Conservation (phyloP, 768 basidiomycete genomes). For the Suillus weaverae region DNA sequence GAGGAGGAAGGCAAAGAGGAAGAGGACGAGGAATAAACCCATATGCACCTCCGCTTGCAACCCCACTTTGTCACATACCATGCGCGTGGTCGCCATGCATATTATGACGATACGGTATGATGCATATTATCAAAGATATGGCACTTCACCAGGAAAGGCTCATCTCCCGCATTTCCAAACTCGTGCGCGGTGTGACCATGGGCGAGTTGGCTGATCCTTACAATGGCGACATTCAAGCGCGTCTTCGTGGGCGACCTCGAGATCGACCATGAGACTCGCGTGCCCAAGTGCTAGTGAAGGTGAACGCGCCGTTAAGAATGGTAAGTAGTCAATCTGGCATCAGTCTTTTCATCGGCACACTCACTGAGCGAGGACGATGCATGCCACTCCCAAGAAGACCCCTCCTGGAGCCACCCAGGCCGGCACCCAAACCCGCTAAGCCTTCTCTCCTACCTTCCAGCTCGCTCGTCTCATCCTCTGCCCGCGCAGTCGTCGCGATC, state of each 20-base stretch:
- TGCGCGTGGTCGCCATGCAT: no score
- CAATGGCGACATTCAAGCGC: conserved; percentile 71
- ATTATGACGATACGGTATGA: no score
- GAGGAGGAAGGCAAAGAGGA: no score
- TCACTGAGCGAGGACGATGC: conserved; percentile 44
- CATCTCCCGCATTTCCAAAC: conserved; percentile 71
- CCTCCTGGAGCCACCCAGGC: conserved; percentile 29
- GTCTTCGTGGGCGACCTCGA: conserved; percentile 59
- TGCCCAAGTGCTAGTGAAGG: conserved; percentile 58
- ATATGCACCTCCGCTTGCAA: no score
- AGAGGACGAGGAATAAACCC: no score
- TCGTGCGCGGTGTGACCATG: conserved; percentile 70
- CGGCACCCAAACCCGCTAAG: conserved; percentile 5
- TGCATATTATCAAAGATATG: no score
- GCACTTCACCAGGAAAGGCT: conserved; percentile 69
- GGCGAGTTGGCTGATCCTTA: conserved; percentile 79
- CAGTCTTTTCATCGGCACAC: neutral
- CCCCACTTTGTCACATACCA: no score
- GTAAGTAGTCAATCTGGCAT: conserved; percentile 36
- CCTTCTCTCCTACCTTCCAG: neutral
- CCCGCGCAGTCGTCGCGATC: conserved; percentile 67
- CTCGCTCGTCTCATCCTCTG: conserved; percentile 12
- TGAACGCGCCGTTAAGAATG: conserved; percentile 57
- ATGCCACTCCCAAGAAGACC: conserved; percentile 55
- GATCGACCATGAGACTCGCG: conserved; percentile 67